Base-by-base conservation (phyloP, 768 basidiomycete genomes). In the Infundibulicybe gibba region DNA sequence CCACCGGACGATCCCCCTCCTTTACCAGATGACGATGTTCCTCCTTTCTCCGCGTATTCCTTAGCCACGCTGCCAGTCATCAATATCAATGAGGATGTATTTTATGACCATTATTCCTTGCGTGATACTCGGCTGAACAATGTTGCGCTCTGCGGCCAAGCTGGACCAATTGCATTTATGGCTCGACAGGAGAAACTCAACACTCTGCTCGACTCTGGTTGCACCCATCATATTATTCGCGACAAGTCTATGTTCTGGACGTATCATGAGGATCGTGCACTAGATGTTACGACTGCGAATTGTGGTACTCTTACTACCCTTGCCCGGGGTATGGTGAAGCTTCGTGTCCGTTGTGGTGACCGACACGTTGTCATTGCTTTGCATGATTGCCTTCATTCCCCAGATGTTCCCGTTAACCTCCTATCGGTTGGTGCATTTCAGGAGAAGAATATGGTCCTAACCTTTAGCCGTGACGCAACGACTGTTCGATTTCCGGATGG, bases 371-470 rank as follows among this genome's bases (percentile, higher is more conserved):
- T 45, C 0, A 2, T 62, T 2, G 34, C 17, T 8, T 43, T 63
- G 1, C 16, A 30, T 14, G 50, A 57, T 20, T 65, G 64, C 39
- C 52, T 65, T 1, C 53, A 55, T 49, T 53, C 61, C 0, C 62
- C 62, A 0, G 51, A 54, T 40, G 54, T 53, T 0, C 55, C 58
- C 0, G 50, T 62, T 0, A 59, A 63, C 16, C 52, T 65, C 1
- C 25, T 62, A 0, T 63, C 56, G 0, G 52, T 63, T 15, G 54
- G 60, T 13, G 44, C 45, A 0, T 45, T 65, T 9, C 45, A 34
- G 3, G 47, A 59, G 10, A 32, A 51, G 38, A 32, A 33, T 15
- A 19, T 51, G 15, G 25, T 32, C 10, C 20, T 54, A 13, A 40
- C 40, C 16, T 54, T 52, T 32, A 32, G 47, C 16, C 34, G 43